These are phyloP conservation scores for Teratosphaeria destructans DNA, from an alignment of 2,329 filamentous ascomycete species.

Conservation along the genomic window DNA sequence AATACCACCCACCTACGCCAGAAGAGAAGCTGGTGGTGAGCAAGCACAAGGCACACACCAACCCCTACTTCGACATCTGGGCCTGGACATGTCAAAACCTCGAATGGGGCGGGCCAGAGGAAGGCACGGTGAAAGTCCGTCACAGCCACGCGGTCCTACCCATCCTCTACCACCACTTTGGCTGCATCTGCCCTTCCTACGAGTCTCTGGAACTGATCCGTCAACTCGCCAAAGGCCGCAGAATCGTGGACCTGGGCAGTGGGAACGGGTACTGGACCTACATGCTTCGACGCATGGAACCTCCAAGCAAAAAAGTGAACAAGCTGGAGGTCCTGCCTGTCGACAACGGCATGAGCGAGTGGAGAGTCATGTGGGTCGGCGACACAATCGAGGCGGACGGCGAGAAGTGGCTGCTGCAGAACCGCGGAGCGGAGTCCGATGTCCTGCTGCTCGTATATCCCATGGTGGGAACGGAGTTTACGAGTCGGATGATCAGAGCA, in stretches of 20 bases:
- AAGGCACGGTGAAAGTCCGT: slow-evolving; percentile 41
- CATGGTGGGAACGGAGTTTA: slow-evolving; percentile 58
- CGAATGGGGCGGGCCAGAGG: slow-evolving; percentile 54
- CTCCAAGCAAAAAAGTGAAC: slow-evolving; percentile 24
- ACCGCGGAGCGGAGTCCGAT: slow-evolving; percentile 41
- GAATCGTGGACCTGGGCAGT: slow-evolving; percentile 56
- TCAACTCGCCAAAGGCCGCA: slow-evolving; percentile 40
- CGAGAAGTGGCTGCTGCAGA: slow-evolving; percentile 44
- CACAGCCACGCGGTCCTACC: slow-evolving; percentile 60
- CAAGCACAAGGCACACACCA: slow-evolving; percentile 40
- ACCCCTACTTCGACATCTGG: slow-evolving; percentile 61
- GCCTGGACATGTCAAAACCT: slow-evolving; percentile 53
- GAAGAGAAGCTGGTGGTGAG: slow-evolving; percentile 22
- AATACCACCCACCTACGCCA: slow-evolving; percentile 40
- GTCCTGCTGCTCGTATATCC: slow-evolving; percentile 64
- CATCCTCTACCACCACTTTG: slow-evolving; percentile 69
- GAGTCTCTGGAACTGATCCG: slow-evolving; percentile 53
- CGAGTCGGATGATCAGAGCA: slow-evolving; percentile 48
- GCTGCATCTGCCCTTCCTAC: slow-evolving; percentile 59
- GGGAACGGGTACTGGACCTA: slow-evolving; percentile 70
- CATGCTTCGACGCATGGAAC: slow-evolving; percentile 52
- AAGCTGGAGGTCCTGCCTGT: slow-evolving; percentile 44
- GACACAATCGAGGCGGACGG: slow-evolving; percentile 58
- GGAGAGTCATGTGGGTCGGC: slow-evolving; percentile 57
- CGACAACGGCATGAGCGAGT: slow-evolving; percentile 58